phyloP scores from a whole-genome alignment of 1,139 yeast species.

The Blastobotrys elegans region DNA sequence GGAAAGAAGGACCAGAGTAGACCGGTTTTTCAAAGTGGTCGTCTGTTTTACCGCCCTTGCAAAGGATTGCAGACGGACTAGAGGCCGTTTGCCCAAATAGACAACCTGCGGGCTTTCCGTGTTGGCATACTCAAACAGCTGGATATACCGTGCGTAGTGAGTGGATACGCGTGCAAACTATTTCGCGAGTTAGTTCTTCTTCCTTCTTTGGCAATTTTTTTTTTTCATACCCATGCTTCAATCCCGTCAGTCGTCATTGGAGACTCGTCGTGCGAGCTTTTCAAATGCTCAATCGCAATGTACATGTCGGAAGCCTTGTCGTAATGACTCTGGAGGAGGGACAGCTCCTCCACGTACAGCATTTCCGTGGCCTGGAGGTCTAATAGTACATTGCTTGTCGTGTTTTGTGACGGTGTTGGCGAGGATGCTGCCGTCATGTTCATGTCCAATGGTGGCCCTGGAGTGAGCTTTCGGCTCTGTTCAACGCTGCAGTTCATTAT shows the following conservation, averaged over 20 bases:
- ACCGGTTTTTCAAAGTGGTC: conserved; percentile 13
- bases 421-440: neutral
- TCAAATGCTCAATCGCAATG: conserved; percentile 6
- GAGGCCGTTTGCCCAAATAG: conserved; percentile 38
- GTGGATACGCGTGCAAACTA: conserved; percentile 16
- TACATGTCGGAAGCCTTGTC: conserved; percentile 3
- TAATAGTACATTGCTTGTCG: neutral
- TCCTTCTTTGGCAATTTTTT: too few species aligned
- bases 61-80: conserved; percentile 37
- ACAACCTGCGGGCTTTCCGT: conserved; percentile 36
- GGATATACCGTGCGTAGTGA: conserved; percentile 32
- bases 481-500: neutral
- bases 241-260: conserved; percentile 6
- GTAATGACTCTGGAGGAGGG: conserved; percentile 7
- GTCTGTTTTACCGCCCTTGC: conserved; percentile 24
- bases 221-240: conserved; percentile 12
- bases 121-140: conserved; percentile 31
- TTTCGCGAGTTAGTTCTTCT: too few species aligned
- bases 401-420: neutral
- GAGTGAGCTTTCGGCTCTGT: conserved; percentile 1
- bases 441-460: conserved; percentile 5
- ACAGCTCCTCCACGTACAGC: conserved; percentile 9
- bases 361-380: conserved; percentile 6
- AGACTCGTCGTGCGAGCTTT: conserved; percentile 4
- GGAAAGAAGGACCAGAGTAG: conserved; percentile 17